Evolutionary conservation across 2,329 filamentous ascomycete species (phyloP).

Genomic region (Dactylonectria macrodidyma): DNA sequence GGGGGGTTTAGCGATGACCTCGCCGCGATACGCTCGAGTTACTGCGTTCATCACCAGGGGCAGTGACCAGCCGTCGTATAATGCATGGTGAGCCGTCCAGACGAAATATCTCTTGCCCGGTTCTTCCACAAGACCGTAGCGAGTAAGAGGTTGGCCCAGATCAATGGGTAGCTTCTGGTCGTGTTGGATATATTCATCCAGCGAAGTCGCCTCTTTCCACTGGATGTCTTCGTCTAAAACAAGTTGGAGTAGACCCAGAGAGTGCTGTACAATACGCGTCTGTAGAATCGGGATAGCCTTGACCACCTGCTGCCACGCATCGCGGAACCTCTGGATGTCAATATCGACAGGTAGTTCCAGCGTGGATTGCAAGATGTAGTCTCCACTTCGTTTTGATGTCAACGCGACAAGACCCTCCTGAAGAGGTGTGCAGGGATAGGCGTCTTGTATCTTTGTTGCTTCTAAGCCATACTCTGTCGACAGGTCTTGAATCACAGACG

Average conservation of each 20-base stretch:
- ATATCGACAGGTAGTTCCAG: conserved; percentile 30
- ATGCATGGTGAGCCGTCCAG: conserved; percentile 45
- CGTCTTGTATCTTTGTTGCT: conserved; percentile 47
- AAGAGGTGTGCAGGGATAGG: conserved; percentile 54
- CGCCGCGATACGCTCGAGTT: conserved; percentile 17
- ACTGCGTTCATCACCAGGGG: conserved; percentile 21
- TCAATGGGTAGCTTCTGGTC: conserved; percentile 55
- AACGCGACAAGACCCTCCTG: conserved; percentile 53
- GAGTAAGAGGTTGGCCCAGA: conserved; percentile 58
- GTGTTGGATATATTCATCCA: conserved; percentile 54
- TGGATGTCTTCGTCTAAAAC: conserved; percentile 57
- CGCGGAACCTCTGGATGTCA: conserved; percentile 19
- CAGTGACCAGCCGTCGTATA: conserved; percentile 47
- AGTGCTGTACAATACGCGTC: conserved; percentile 61
- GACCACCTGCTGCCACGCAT: conserved; percentile 33
- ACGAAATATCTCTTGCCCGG: conserved; percentile 32
- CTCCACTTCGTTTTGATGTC: conserved; percentile 44
- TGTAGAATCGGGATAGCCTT: conserved; percentile 54
- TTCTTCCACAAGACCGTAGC: conserved; percentile 55
- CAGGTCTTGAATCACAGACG: neutral
- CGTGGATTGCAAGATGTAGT: conserved; percentile 37
- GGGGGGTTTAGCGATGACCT: neutral
- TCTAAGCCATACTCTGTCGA: neutral
- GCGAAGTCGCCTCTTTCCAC: conserved; percentile 41
- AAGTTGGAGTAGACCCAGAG: conserved; percentile 60